These are phyloP conservation scores for Sporothrix curviconia DNA, from an alignment of 2,329 filamentous ascomycete genomes.

Conservation along the genomic window DNA sequence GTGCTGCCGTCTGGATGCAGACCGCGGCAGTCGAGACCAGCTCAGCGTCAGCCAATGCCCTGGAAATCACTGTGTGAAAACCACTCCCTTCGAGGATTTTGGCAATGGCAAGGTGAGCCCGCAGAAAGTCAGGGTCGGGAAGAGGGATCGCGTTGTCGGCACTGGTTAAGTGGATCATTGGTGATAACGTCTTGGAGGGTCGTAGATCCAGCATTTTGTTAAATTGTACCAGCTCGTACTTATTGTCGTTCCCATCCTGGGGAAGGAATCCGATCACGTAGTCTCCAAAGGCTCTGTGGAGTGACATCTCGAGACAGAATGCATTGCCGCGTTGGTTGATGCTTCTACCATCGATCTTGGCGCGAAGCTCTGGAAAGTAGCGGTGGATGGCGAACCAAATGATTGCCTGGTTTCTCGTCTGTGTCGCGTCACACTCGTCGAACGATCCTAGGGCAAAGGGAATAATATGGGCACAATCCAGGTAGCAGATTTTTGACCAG, in stretches of 20 bases:
- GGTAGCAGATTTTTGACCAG: neutral
- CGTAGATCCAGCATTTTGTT: neutral
- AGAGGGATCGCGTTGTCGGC: neutral
- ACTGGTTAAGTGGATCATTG: neutral
- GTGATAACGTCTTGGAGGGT: neutral
- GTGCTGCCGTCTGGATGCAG: neutral
- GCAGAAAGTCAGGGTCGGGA: slow-evolving; percentile 3
- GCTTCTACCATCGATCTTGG: slow-evolving; percentile 8
- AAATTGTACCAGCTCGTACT: neutral
- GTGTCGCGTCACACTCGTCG: slow-evolving; percentile 6
- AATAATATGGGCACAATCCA: slow-evolving; percentile 14
- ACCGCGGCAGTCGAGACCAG: neutral
- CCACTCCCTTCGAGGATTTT: slow-evolving; percentile 10
- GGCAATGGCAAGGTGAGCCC: neutral
- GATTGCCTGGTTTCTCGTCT: slow-evolving; percentile 8
- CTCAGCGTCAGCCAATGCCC: neutral
- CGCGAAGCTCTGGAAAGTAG: slow-evolving; percentile 11
- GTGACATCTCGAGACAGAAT: neutral
- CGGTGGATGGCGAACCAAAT: slow-evolving; percentile 12
- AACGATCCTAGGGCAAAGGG: slow-evolving; percentile 10
- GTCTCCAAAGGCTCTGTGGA: neutral
- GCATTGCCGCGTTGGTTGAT: slow-evolving; percentile 7
- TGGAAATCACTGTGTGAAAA: neutral
- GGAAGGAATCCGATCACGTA: neutral
- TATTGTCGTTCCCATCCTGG: neutral